These are phyloP conservation scores for Talaromyces sp. DNA, from an alignment of 2,329 filamentous ascomycete species.

Conservation along the genomic window DNA sequence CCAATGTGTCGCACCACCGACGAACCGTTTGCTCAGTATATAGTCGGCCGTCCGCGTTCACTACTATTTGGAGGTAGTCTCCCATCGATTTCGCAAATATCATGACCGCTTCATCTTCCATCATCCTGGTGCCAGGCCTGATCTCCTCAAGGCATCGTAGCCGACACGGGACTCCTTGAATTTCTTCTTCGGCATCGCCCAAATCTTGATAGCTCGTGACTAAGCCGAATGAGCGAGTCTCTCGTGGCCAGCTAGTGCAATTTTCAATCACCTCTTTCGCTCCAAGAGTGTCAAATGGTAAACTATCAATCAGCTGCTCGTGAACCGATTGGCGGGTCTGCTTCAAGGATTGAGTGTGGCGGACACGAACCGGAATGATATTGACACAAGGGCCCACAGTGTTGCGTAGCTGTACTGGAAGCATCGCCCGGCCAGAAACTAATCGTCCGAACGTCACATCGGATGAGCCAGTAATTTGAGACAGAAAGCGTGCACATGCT, in stretches of 20 bases:
- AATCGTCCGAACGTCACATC: neutral
- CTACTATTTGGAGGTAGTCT: neutral
- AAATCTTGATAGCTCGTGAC: neutral
- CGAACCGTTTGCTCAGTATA: neutral
- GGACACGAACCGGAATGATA: neutral
- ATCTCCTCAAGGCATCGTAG: neutral
- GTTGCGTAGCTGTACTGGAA: neutral
- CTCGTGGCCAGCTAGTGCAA: neutral
- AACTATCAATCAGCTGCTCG: neutral
- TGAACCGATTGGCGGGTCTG: neutral
- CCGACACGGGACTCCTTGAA: neutral
- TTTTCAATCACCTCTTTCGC: neutral
- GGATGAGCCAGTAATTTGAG: neutral
- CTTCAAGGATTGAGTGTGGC: neutral
- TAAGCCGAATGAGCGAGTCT: neutral
- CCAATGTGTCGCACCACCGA: neutral
- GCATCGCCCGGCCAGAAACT: neutral
- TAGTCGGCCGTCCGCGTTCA: neutral
- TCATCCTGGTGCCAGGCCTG: neutral
- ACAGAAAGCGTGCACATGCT: neutral
- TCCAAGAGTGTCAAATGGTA: neutral
- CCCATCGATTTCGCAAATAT: neutral
- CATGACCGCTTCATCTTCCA: neutral
- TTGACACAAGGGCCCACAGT: neutral
- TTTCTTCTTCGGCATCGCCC: neutral